A percentile compares a stretch with the other conserved stretches of the same genome.
Conservation (phyloP, 2,329 filamentous ascomycete genomes). For the Tetracladium maxilliforme region DNA sequence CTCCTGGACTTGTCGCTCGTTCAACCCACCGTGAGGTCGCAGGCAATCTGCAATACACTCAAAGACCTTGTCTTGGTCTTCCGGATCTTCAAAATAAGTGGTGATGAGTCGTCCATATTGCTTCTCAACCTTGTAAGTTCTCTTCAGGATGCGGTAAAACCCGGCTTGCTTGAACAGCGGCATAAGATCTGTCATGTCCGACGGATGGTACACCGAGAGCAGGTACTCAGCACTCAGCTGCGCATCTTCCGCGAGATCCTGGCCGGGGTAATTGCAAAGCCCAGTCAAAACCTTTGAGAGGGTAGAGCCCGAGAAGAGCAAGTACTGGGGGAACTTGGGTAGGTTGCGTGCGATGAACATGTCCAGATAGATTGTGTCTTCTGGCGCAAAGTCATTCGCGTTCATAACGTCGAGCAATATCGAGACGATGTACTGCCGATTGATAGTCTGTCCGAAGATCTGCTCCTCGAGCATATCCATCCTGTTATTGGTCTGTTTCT, state of each 20-base stretch:
- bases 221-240: constrained; percentile 96
- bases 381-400: constrained; percentile 53
- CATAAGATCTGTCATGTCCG: constrained; percentile 63
- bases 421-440: constrained; percentile 83
- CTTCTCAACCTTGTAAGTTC: constrained; percentile 66
- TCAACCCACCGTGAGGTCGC: constrained; percentile 44
- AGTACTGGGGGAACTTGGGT: constrained; percentile 92
- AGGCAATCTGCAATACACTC: constrained; percentile 66
- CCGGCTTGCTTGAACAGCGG: constrained; percentile 63
- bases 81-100: constrained; percentile 72
- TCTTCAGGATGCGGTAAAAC: constrained; percentile 86
- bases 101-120: constrained; percentile 67
- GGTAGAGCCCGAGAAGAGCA: constrained; percentile 76
- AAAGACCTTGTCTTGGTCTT: constrained; percentile 64
- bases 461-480: constrained; percentile 47
- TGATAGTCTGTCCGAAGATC: constrained; percentile 57
- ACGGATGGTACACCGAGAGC: constrained; percentile 82
- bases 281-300: constrained; percentile 69
- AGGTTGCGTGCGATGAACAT: constrained; percentile 97
- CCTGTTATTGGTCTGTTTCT: constrained; percentile 35
- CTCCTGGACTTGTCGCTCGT: constrained; percentile 55
- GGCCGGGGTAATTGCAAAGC: constrained; percentile 70
- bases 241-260: constrained; percentile 77
- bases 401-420: constrained; percentile 89
- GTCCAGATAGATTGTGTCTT: constrained; percentile 87